Conservation (phyloP, 176 grass and related monocot species). For the Puccinellia tenuiflora region DNA sequence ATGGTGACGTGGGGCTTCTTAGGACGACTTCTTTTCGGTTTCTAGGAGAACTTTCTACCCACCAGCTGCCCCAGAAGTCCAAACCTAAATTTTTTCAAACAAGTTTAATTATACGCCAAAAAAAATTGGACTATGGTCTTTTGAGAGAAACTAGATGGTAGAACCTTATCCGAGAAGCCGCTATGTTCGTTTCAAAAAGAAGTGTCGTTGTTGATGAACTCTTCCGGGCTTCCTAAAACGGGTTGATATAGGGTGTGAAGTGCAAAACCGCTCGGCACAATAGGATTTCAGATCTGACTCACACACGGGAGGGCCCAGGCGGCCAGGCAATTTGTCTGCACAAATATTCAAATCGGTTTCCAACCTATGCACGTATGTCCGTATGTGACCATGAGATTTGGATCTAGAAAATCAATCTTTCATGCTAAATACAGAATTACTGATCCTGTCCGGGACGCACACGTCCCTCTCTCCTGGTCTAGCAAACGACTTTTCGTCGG, state of each 20-base stretch:
- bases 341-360: neutral
- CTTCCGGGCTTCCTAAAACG: neutral
- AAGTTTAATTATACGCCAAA: too few species aligned
- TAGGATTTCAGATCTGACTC: constrained; percentile 15
- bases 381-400: neutral
- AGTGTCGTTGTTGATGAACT: neutral
- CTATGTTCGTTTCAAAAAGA: too few species aligned
- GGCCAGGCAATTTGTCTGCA: neutral
- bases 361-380: neutral
- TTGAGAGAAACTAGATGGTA: too few species aligned
- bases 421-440: neutral
- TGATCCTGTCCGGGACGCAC: neutral
- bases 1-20: too few species aligned
- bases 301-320: neutral
- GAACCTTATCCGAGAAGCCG: too few species aligned
- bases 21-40: too few species aligned
- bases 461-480: neutral
- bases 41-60: too few species aligned
- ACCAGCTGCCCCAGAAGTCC: too few species aligned
- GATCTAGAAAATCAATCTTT: neutral
- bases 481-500: constrained; percentile 17
- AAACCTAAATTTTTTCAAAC: too few species aligned
- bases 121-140: too few species aligned
- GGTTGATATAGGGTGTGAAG: neutral
- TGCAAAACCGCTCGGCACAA: neutral